Evolutionary conservation across 805 yeast genomes (phyloP), one percentile per base, ranked within the genome.

Genomic region (Zygotorulaspora chibaensis): DNA sequence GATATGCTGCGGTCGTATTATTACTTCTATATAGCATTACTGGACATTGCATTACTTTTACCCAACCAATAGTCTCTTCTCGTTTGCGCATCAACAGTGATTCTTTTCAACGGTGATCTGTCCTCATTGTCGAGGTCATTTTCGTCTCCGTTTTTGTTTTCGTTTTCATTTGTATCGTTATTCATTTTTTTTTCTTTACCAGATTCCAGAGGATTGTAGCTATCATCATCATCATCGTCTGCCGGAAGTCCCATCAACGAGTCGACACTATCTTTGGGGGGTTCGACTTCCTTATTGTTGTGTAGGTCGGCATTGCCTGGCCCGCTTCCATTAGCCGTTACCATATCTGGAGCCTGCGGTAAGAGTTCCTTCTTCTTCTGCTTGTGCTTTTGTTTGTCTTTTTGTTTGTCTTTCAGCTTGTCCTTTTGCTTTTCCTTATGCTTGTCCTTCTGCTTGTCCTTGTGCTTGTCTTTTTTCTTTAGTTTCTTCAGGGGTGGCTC

Each of bases 21-120:
- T n/a, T 15, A 16, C 16, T 23, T 25, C 20, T 23, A 37, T 25
- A 26, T 23, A 25, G 17, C 26, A 15, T 35, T 28, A 27, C 33
- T 35, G 8, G 50, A 39, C 35, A 45, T 16, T 1, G 47, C 26
- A 28, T 40, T 49, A 12, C 67, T 67, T 48, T 64, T 64, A 25
- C 64, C 61, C 26, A 62, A 48, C 68, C 68, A 64, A 47, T 63
- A 64, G 35, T 63, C 63, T 25, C 68, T 46, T 43, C 57, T 55
- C 1, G 68, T 63, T 39, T 60, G 66, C 1, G 66, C 63, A 42
- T 63, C 63, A 2, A 63, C 67, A 1, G 61, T 55, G 8, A 41
- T 33, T 35, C 47, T 57, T 27, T 51, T 49, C 18, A 58, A 31
- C 6, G 43, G 29, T 2, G 42, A 35, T 30, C 46, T 38, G 18